Evolutionary conservation across 495 filamentous ascomycete genomes (phyloP).

Genomic region (Penicillium samsonianum): DNA sequence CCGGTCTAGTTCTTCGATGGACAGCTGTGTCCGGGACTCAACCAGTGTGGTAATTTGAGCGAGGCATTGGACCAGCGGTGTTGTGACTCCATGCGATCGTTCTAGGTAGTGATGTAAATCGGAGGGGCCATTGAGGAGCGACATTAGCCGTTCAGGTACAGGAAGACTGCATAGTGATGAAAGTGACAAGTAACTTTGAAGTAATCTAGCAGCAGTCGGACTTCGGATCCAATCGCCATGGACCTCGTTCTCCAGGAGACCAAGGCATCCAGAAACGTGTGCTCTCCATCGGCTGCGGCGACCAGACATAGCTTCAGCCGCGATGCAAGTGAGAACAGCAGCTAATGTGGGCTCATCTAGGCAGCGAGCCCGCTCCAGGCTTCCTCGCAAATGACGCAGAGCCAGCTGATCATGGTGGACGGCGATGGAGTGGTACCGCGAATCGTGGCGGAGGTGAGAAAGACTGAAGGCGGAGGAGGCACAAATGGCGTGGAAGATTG

Average conservation of each 20-base stretch:
- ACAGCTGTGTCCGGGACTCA: slow-evolving; percentile 10
- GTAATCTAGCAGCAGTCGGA: slow-evolving; percentile 21
- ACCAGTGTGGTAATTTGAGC: slow-evolving; percentile 21
- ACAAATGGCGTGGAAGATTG: slow-evolving; percentile 34
- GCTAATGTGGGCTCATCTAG: slow-evolving; percentile 26
- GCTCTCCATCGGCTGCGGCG: slow-evolving; percentile 30
- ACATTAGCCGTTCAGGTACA: slow-evolving; percentile 22
- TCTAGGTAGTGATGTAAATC: slow-evolving; percentile 26
- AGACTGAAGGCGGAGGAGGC: slow-evolving; percentile 36
- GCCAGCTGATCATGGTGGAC: slow-evolving; percentile 30
- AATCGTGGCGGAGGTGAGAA: slow-evolving; percentile 24
- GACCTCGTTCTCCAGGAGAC: slow-evolving; percentile 27
- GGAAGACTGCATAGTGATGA: slow-evolving; percentile 31
- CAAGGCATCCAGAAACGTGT: slow-evolving; percentile 29
- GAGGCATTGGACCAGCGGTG: slow-evolving; percentile 23
- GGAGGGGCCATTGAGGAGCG: slow-evolving; percentile 24
- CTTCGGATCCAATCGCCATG: slow-evolving; percentile 24
- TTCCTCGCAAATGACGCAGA: slow-evolving; percentile 25
- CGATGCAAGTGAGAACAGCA: slow-evolving; percentile 28
- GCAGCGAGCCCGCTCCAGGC: slow-evolving; percentile 19
- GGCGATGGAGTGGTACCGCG: slow-evolving; percentile 29
- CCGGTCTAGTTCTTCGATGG: slow-evolving; percentile 20
- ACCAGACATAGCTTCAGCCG: slow-evolving; percentile 33
- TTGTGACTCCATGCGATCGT: slow-evolving; percentile 28
- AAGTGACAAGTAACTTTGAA: slow-evolving; percentile 32